phyloP scores from a whole-genome alignment of 2,329 filamentous ascomycete genomes.

The Cercospora sp. region DNA sequence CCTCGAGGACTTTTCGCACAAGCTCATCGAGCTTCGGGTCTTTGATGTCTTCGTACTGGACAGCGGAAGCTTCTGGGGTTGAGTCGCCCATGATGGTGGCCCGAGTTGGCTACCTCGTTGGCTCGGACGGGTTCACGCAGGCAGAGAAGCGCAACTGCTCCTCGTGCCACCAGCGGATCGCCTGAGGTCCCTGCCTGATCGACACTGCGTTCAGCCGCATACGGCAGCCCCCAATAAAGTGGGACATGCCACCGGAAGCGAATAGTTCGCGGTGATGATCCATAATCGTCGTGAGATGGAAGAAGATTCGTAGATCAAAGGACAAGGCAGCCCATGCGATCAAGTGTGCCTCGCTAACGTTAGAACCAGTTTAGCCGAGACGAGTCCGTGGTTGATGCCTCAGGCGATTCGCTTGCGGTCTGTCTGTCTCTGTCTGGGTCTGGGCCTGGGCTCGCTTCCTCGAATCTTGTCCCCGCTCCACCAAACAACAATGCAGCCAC shows the following conservation, averaged over 20 bases:
- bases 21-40: conserved; percentile 21
- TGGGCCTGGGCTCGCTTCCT: background rate
- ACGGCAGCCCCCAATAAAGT: background rate
- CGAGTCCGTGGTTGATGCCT: background rate
- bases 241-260: background rate
- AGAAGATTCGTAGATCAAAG: background rate
- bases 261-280: background rate
- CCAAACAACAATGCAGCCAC: background rate
- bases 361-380: background rate
- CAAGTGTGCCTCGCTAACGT: background rate
- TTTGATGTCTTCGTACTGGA: conserved; percentile 13
- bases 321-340: background rate
- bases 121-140: background rate
- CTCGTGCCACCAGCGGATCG: background rate
- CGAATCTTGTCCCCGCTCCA: background rate
- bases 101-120: background rate
- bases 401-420: background rate
- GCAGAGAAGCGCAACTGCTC: background rate
- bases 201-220: background rate
- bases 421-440: background rate
- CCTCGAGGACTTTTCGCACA: conserved; percentile 20
- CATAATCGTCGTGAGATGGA: background rate
- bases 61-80: background rate
- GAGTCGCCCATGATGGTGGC: background rate
- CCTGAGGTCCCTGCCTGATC: background rate